Evolutionary conservation across 1,284 basidiomycete species (phyloP), one percentile per base, ranked within the genome.

Genomic region (Stygiomarasmius scandens): DNA sequence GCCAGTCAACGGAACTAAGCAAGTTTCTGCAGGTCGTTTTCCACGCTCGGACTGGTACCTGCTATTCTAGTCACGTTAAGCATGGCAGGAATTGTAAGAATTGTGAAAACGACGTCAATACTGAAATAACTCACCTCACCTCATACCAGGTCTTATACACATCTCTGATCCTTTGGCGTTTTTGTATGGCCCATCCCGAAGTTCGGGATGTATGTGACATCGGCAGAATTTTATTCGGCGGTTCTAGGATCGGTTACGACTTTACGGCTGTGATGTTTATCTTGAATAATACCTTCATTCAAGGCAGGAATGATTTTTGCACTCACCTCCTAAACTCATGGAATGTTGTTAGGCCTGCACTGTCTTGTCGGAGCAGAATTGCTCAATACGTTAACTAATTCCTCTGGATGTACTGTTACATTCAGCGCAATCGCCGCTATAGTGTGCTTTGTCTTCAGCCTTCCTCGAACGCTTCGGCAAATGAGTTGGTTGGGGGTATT

Each of bases 201-300:
- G 70, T 79, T 8, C 75, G 77, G 14, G 81, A 87, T 63, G 83
- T 87, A 23, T 86, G 83, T 66, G 86, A 88, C 61, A 83, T 87
- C 36, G 85, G 84, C 1, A 75, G 76, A 29, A 72, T 77, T 29
- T 75, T 87, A 44, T 81, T 78, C 60, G 78, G 80, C 32, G 76
- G 74, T 38, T 74, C 74, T 3, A 63, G 77, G 49, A 58, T 74
- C 41, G 81, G 77, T 3, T 85, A 82, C 69, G 77, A 79, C 52
- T 65, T 78, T 49, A 78, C 77, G 1, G 75, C 77, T 16, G 68
- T 77, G 1, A 76, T 80, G 58, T 79, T 82, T 66, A 70, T 82
- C 41, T 62, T 81, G 38, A 82, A 82, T 67, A 82, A 81, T 65
- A 74, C 71, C 2, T 79, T 78, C 65, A 79, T 79, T 44, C 75